phyloP scores from a whole-genome alignment of 805 yeast species.

The Saccharomycopsis malanga region DNA sequence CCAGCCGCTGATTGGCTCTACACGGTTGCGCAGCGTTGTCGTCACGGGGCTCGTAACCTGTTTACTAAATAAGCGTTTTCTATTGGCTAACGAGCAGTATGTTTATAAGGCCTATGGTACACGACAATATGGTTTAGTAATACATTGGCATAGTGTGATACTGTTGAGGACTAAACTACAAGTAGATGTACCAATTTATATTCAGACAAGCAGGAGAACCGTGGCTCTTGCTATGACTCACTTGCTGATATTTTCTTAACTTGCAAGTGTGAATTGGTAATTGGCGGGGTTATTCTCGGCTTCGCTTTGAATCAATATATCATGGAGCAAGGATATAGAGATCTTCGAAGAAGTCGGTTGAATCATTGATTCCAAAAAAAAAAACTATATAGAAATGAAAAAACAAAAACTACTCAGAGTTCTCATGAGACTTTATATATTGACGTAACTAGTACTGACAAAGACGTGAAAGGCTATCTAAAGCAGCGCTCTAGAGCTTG shows the following conservation, averaged over 20 bases:
- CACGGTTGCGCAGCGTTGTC: neutral
- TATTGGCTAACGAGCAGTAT: too few relatives aligned
- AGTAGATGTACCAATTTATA: slow-evolving; percentile 14
- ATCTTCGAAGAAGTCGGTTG: slow-evolving; percentile 43
- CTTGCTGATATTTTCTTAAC: neutral
- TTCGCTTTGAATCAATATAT: slow-evolving; percentile 43
- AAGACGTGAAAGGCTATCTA: too few relatives aligned
- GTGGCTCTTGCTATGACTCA: neutral
- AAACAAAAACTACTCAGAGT: neutral
- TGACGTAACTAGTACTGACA: too few relatives aligned
- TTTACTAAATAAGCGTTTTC: too few relatives aligned
- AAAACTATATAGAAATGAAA: neutral
- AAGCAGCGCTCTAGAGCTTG: too few relatives aligned
- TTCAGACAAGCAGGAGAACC: neutral
- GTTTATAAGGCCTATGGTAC: too few relatives aligned
- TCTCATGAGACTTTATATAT: too few relatives aligned
- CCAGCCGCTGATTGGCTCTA: slow-evolving; percentile 1
- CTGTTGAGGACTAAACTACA: too few relatives aligned
- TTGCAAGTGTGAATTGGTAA: neutral
- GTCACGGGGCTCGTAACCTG: slow-evolving; percentile 24
- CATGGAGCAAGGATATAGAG: slow-evolving; percentile 33
- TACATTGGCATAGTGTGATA: too few relatives aligned
- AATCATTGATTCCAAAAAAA: neutral
- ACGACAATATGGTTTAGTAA: too few relatives aligned
- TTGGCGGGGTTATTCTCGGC: slow-evolving; percentile 32